Evolutionary conservation across 306 rosid genomes (phyloP).

Genomic region (Rosa persica): DNA sequence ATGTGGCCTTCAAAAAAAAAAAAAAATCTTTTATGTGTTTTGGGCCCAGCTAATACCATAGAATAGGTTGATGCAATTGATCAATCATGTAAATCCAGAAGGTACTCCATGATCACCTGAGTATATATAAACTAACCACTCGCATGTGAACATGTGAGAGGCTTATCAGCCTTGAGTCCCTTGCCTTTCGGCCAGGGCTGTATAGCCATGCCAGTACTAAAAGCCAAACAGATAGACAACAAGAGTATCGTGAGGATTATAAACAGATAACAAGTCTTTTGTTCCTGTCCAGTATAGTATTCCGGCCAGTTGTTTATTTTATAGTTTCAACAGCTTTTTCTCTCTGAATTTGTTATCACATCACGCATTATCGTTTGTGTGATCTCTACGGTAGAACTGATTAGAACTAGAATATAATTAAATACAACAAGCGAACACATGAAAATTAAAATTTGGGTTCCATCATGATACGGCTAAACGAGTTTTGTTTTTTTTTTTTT

Average conservation of each 20-base stretch:
- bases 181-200: conserved; percentile 14
- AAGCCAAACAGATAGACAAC: conserved; percentile 3
- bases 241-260: not conserved
- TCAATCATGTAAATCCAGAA: conserved; percentile 18
- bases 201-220: not conserved
- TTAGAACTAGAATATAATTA: no score
- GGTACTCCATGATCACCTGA: conserved; percentile 12
- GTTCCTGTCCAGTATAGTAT: not conserved
- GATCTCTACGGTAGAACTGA: not conserved
- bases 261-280: not conserved
- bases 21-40: not conserved
- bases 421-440: no score
- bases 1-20: not conserved
- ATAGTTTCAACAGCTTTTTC: not conserved
- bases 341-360: not conserved
- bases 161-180: not conserved
- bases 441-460: not conserved
- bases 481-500: no score
- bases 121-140: not conserved
- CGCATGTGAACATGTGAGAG: conserved; percentile 18
- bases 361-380: no score
- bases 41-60: not conserved
- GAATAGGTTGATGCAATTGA: conserved; percentile 8
- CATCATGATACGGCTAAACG: no score
- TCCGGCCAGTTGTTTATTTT: conserved; percentile 3